Conservation (phyloP, 495 filamentous ascomycete species). For the Geoglossum glabrum region DNA sequence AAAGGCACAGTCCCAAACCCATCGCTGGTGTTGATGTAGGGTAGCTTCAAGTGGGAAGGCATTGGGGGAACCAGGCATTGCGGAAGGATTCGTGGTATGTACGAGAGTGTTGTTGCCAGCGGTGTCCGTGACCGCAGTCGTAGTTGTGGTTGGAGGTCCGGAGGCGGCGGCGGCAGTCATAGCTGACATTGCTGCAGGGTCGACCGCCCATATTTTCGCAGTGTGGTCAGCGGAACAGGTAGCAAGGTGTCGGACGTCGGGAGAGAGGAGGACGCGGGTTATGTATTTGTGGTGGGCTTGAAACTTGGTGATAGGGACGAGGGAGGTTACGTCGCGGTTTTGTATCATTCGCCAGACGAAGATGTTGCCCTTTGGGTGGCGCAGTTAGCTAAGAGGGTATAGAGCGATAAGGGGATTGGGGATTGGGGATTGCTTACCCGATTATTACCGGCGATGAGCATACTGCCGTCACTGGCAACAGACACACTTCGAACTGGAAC, state of each 20-base stretch:
- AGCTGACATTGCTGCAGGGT: conserved; percentile 19
- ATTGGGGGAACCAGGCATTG: conserved; percentile 20
- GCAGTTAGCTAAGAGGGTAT: not conserved
- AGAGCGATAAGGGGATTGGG: not conserved
- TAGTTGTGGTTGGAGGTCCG: conserved; percentile 3
- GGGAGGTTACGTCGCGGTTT: conserved; percentile 61
- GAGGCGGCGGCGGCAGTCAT: conserved; percentile 8
- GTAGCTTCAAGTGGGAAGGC: conserved; percentile 71
- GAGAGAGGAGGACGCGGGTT: conserved; percentile 84
- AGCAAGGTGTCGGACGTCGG: conserved; percentile 90
- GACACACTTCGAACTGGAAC: conserved; percentile 84
- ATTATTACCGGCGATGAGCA: conserved; percentile 93
- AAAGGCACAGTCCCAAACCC: conserved; percentile 99
- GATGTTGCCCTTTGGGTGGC: conserved; percentile 57
- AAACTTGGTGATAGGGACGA: conserved; percentile 83
- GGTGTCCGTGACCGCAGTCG: not conserved
- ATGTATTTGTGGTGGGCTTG: conserved; percentile 85
- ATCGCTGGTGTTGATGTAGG: conserved; percentile 82
- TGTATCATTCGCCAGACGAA: conserved; percentile 91
- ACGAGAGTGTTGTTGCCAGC: not conserved
- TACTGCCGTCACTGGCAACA: conserved; percentile 79
- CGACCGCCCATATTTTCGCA: conserved; percentile 90
- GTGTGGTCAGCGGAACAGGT: conserved; percentile 97
- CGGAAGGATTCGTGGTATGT: conserved; percentile 15
- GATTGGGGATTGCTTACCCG: conserved; percentile 30